These are phyloP conservation scores for Pyrrhoderma lamaoense DNA, from an alignment of 1,284 basidiomycete species.

Conservation along the genomic window DNA sequence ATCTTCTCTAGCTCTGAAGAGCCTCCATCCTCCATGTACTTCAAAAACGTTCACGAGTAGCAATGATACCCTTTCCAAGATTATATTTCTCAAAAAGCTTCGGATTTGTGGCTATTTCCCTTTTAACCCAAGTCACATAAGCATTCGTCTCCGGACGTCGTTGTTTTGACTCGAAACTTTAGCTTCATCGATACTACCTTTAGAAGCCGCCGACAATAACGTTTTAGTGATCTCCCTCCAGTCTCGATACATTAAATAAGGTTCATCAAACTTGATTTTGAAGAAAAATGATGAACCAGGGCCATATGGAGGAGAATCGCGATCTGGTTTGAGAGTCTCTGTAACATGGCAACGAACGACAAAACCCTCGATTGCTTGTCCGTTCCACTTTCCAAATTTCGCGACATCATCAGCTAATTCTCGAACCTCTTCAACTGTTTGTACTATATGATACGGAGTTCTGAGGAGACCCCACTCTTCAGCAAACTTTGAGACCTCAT, in stretches of 20 bases:
- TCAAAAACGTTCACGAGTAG: slow-evolving; percentile 76
- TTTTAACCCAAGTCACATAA: slow-evolving; percentile 65
- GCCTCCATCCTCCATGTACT: slow-evolving; percentile 54
- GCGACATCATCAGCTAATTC: slow-evolving; percentile 67
- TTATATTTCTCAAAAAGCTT: slow-evolving; percentile 58
- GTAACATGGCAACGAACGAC: slow-evolving; percentile 80
- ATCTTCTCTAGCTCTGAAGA: not conserved
- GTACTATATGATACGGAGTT: slow-evolving; percentile 57
- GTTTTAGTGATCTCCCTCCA: slow-evolving; percentile 92
- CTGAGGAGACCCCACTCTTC: slow-evolving; percentile 87
- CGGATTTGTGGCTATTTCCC: slow-evolving; percentile 60
- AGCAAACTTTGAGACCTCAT: slow-evolving; percentile 75
- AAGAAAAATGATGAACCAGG: slow-evolving; percentile 91
- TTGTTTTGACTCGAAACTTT: slow-evolving; percentile 54
- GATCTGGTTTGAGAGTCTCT: slow-evolving; percentile 30
- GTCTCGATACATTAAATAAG: slow-evolving; percentile 97
- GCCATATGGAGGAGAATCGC: slow-evolving; percentile 49
- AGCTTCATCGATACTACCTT: slow-evolving; percentile 26
- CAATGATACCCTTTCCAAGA: slow-evolving; percentile 78
- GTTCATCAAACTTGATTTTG: slow-evolving; percentile 99
- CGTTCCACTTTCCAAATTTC: slow-evolving; percentile 71
- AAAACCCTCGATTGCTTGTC: slow-evolving; percentile 90
- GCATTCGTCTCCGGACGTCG: slow-evolving; percentile 56
- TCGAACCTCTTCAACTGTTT: slow-evolving; percentile 64
- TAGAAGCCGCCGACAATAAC: slow-evolving; percentile 44